These are phyloP conservation scores for Fusarium dimerum DNA, from an alignment of 2,329 filamentous ascomycete species.

Conservation along the genomic window DNA sequence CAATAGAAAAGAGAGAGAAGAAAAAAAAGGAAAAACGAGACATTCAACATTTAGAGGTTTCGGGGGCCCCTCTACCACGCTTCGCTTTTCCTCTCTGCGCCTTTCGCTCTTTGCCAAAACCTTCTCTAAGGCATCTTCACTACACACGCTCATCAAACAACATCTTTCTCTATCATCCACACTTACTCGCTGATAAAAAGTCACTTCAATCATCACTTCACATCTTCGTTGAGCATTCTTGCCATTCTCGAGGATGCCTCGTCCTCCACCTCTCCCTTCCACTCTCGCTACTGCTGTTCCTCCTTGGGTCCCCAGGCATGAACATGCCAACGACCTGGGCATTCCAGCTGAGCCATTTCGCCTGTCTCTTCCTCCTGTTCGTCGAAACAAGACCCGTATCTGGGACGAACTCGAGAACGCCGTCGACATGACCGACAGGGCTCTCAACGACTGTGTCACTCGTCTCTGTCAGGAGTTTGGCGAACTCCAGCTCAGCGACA, in stretches of 20 bases:
- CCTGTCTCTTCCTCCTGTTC: conserved; percentile 11
- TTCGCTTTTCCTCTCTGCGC: too few species aligned
- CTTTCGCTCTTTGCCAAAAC: neutral
- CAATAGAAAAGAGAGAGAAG: neutral
- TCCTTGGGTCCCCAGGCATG: conserved; percentile 6
- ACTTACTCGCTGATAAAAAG: neutral
- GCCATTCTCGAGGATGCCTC: conserved; percentile 4
- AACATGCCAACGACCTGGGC: neutral
- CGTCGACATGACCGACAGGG: conserved; percentile 5
- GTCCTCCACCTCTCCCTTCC: conserved; percentile 7
- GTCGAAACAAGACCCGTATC: conserved; percentile 12
- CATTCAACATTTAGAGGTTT: too few species aligned
- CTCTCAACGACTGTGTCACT: conserved; percentile 9
- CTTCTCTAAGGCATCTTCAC: neutral
- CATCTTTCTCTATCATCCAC: too few species aligned
- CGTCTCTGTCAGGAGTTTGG: conserved; percentile 15
- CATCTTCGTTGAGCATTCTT: neutral
- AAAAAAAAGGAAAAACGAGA: neutral
- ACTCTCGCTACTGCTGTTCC: conserved; percentile 15
- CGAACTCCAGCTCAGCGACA: conserved; percentile 8
- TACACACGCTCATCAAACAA: neutral
- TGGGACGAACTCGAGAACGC: conserved; percentile 7
- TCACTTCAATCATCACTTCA: neutral
- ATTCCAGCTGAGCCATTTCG: conserved; percentile 3
- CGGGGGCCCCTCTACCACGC: too few species aligned